Base-by-base conservation (phyloP, 805 yeast species). In the Spathaspora arborariae region DNA sequence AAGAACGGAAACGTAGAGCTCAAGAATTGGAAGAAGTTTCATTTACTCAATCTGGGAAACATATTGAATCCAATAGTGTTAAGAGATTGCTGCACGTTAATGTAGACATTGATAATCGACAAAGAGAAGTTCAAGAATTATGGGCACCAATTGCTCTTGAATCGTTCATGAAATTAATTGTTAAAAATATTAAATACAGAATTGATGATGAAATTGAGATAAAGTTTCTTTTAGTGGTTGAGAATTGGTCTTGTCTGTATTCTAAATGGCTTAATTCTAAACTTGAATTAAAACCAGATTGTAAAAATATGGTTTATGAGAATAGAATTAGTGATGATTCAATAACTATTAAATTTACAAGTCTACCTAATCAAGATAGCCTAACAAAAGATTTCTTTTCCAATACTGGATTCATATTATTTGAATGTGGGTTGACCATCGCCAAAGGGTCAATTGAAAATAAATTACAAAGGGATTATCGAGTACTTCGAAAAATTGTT, bases 181-280 rank as follows among this genome's bases (percentile, higher is more conserved):
- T 67, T 5, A 51, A 55, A 4, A 57, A 63, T 19, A 57, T 74
- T 47, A 52, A 61, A 44, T 18, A 56, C 37, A 49, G 42, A 18
- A 60, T 57, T 5, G 40, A 54, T 3, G 54, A 59, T n/a, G 52
- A 54, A 6, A 45, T 59, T 8, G 52, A 54, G 5, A 49, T 70
- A n/a, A 65, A 64, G 21, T 60, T 77, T 39, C 56, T 76, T 26
- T 57, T 80, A 4, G 63, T 76, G 34, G 75, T 74, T 9, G 75
- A 74, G 39, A 68, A 79, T 49, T 81, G 85, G 84, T 51, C 59
- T 2, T 53, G 63, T 24, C 64, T 67, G 3, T 67, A 71, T 42
- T 75, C 81, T 1, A 68, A 67, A 42, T 80, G 85, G 85, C 59
- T 79, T 39, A 67, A 68, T 18, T 61, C 65, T 15, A 78, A 78